Evolutionary conservation across 192 early-diverging fungal genomes (phyloP).

Genomic region (Geosiphon pyriformis): DNA sequence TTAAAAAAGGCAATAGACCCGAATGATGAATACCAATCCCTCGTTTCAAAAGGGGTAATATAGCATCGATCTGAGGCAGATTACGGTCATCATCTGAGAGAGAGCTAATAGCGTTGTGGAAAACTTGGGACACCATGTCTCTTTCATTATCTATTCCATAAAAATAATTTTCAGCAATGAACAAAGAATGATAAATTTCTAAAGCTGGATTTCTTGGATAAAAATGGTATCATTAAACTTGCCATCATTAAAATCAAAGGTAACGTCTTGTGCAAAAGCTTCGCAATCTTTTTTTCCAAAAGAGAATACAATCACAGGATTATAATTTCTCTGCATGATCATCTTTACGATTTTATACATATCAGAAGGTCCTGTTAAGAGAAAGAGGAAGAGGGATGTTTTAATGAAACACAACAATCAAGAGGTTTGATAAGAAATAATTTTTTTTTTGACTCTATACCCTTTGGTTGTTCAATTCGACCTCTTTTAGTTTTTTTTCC

Average conservation of each 20-base stretch:
- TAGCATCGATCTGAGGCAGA: conserved; percentile 88
- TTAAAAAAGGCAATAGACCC: conserved; percentile 91
- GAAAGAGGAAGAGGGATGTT: too few relatives aligned
- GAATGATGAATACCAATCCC: conserved; percentile 98
- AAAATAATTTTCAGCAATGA: conserved; percentile 8
- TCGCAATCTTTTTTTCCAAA: conserved; percentile 96
- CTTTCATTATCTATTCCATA: conserved; percentile 38
- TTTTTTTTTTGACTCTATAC: not conserved
- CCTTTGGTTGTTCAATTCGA: not conserved
- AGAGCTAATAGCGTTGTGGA: conserved; percentile 78
- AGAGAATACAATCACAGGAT: conserved; percentile 97
- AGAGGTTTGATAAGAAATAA: too few relatives aligned
- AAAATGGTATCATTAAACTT: not conserved
- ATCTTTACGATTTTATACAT: conserved; percentile 93
- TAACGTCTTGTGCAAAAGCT: conserved; percentile 72
- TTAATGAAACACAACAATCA: too few relatives aligned
- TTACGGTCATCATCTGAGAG: conserved; percentile 85
- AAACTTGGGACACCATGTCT: conserved; percentile 82
- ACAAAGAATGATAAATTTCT: not conserved
- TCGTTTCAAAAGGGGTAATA: conserved; percentile 83
- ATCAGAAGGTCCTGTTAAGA: conserved; percentile 61
- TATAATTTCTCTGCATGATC: conserved; percentile 92
- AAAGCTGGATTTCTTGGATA: too few relatives aligned
- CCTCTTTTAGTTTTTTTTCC: not conserved
- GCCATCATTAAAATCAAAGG: conserved; percentile 85